Evolutionary conservation across 768 basidiomycete species (phyloP).

Genomic region (Galerina marginata): DNA sequence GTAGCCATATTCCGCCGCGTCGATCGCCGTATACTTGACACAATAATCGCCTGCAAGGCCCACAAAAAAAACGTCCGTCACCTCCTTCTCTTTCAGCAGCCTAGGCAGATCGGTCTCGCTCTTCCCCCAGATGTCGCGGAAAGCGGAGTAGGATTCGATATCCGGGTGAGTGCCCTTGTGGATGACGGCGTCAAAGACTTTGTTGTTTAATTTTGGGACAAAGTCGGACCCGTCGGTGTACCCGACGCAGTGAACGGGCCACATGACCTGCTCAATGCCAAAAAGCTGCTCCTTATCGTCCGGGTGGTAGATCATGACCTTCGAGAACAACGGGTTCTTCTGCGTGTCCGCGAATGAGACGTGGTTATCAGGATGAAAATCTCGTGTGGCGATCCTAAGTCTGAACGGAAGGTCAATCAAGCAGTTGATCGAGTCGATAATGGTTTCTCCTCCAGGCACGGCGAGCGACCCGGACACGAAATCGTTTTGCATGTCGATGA

Average conservation of each 20-base stretch:
- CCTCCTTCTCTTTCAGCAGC: conserved; percentile 43
- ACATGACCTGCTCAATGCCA: conserved; percentile 61
- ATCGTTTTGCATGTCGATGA: conserved; percentile 86
- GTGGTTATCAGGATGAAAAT: conserved; percentile 66
- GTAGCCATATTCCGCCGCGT: conserved; percentile 55
- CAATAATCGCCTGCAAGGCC: conserved; percentile 84
- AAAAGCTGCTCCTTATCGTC: conserved; percentile 35
- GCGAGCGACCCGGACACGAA: conserved; percentile 80
- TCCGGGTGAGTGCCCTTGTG: conserved; percentile 60
- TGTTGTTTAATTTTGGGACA: conserved; percentile 53
- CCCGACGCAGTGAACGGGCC: conserved; percentile 84
- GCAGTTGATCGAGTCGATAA: conserved; percentile 60
- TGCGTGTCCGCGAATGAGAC: conserved; percentile 70
- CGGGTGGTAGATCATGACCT: conserved; percentile 48
- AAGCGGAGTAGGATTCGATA: conserved; percentile 86
- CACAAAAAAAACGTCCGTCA: conserved; percentile 66
- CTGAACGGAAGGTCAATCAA: conserved; percentile 64
- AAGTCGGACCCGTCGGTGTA: conserved; percentile 64
- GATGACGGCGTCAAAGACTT: conserved; percentile 46
- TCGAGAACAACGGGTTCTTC: conserved; percentile 41
- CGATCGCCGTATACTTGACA: conserved; percentile 63
- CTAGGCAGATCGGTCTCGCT: conserved; percentile 52
- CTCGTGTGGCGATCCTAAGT: conserved; percentile 57
- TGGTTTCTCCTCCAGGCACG: conserved; percentile 61
- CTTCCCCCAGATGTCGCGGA: conserved; percentile 61